These are phyloP conservation scores for Hypoxylon sp. DNA, from an alignment of 2,329 filamentous ascomycete genomes.

Conservation along the genomic window DNA sequence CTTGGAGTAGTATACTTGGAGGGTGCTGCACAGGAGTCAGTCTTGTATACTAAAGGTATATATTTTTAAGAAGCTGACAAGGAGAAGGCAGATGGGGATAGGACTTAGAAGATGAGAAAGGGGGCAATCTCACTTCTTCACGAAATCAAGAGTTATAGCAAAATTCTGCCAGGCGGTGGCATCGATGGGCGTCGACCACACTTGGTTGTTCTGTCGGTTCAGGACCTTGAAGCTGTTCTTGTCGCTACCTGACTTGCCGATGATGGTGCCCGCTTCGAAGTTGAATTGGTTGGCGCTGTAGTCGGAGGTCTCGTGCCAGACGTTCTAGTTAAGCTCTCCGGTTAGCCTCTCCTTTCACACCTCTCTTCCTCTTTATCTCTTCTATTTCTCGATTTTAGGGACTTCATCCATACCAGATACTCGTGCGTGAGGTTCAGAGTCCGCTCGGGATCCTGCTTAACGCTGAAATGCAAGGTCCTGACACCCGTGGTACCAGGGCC, in stretches of 20 bases:
- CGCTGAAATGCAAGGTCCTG: conserved; percentile 53
- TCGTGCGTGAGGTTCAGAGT: conserved; percentile 55
- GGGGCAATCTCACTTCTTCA: conserved; percentile 63
- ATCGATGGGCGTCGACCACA: conserved; percentile 62
- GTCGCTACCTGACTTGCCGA: conserved; percentile 55
- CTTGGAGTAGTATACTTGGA: conserved; percentile 70
- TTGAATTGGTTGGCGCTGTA: conserved; percentile 56
- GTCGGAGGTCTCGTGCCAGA: conserved; percentile 53
- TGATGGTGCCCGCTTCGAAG: conserved; percentile 54
- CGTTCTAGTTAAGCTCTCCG: conserved; percentile 49
- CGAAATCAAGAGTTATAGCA: conserved; percentile 69
- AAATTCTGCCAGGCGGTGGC: conserved; percentile 72
- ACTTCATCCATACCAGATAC: conserved; percentile 48
- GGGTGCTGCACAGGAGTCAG: conserved; percentile 59
- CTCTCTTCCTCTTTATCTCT: neutral
- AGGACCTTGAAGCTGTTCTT: conserved; percentile 61
- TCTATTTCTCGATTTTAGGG: neutral
- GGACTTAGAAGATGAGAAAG: neutral
- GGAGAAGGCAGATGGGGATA: too few relatives aligned
- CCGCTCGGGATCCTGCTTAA: conserved; percentile 52
- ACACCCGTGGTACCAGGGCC: conserved; percentile 56
- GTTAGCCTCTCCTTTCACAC: conserved; percentile 7
- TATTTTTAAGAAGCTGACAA: too few relatives aligned
- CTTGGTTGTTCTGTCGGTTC: conserved; percentile 57
- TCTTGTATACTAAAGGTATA: neutral